phyloP scores from a whole-genome alignment of 169 alveolate genomes.

The Perkinsus olseni region DNA sequence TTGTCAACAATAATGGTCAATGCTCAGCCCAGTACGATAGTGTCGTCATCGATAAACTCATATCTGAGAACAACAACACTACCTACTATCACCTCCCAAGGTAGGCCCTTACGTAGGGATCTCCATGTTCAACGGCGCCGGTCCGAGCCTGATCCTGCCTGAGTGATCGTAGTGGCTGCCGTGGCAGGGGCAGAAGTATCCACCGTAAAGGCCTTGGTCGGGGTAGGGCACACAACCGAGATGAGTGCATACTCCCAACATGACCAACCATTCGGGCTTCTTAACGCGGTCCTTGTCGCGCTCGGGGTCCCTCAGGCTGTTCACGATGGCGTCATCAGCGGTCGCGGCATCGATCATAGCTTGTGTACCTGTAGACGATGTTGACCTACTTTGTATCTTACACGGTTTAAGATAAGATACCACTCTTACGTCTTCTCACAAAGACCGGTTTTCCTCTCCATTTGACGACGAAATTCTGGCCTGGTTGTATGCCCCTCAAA shows the following conservation, averaged over 20 bases:
- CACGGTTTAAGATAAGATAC: not conserved
- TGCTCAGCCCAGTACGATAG: not conserved
- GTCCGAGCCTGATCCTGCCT: constrained; percentile 72
- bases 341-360: constrained; percentile 15
- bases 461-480: constrained; percentile 61
- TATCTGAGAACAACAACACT: not conserved
- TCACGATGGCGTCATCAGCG: constrained; percentile 58
- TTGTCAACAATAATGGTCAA: not conserved
- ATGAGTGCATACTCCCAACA: constrained; percentile 70
- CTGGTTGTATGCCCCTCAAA: constrained; percentile 58
- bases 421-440: constrained; percentile 28
- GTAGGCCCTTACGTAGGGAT: constrained; percentile 35
- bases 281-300: constrained; percentile 60
- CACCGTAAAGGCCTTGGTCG: constrained; percentile 64
- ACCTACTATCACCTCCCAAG: too few relatives aligned
- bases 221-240: constrained; percentile 67
- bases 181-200: constrained; percentile 77
- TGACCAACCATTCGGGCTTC: constrained; percentile 71
- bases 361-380: not conserved
- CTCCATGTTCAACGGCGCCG: constrained; percentile 74
- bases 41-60: not conserved
- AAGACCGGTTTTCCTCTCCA: constrained; percentile 75
- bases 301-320: constrained; percentile 71
- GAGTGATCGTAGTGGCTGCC: constrained; percentile 75
- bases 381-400: not conserved